Percentiles rank a stretch among this genome's conserved stretches.
These are phyloP conservation scores for Boletus tomentosulus DNA, from an alignment of 768 basidiomycete genomes.

Conservation along the genomic window DNA sequence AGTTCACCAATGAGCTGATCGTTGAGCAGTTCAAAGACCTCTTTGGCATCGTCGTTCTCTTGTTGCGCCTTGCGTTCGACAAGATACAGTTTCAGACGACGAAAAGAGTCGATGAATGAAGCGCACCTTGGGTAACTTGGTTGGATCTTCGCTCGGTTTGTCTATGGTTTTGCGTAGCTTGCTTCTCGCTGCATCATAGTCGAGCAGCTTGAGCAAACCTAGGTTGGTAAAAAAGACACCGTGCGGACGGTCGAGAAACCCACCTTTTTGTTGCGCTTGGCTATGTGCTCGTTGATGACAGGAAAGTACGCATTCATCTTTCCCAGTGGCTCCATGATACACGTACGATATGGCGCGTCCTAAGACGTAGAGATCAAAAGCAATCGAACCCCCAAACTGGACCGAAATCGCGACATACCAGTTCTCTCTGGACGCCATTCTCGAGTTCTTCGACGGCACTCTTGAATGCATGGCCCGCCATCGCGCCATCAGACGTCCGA, in stretches of 20 bases:
- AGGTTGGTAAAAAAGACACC: background rate
- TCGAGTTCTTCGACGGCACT: conserved; percentile 94
- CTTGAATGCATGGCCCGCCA: conserved; percentile 96
- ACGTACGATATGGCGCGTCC: conserved; percentile 93
- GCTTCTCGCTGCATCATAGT: conserved; percentile 91
- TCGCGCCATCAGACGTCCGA: conserved; percentile 83
- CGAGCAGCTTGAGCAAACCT: conserved; percentile 61
- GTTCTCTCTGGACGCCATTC: conserved; percentile 72
- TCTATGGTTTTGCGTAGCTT: conserved; percentile 85
- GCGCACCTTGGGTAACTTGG: conserved; percentile 77
- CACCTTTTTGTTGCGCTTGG: conserved; percentile 97
- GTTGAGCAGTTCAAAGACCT: conserved; percentile 91
- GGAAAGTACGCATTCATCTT: conserved; percentile 97
- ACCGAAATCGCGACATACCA: conserved; percentile 49
- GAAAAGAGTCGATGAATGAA: background rate
- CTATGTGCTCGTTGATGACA: conserved; percentile 86
- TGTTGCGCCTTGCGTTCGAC: conserved; percentile 65
- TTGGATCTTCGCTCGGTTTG: conserved; percentile 91
- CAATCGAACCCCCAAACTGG: background rate
- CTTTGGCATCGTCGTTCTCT: conserved; percentile 92
- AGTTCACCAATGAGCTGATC: conserved; percentile 88
- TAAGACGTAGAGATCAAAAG: conserved; percentile 28
- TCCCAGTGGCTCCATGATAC: conserved; percentile 91
- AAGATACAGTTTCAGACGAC: background rate
- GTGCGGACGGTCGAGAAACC: background rate